These are phyloP conservation scores for Moricandia arvensis DNA, from an alignment of 345 rosid genomes.

Conservation along the genomic window DNA sequence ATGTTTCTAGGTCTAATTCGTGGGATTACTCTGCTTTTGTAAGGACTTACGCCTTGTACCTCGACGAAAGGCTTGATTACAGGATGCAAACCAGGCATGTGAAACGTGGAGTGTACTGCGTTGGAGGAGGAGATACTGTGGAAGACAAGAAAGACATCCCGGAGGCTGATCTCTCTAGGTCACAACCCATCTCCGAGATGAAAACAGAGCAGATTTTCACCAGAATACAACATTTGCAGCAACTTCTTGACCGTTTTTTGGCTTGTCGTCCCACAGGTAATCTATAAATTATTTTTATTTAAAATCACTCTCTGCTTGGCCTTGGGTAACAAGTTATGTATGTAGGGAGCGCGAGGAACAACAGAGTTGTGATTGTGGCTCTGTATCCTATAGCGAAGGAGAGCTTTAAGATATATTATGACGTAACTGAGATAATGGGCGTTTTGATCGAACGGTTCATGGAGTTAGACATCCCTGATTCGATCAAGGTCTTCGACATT, in stretches of 20 bases:
- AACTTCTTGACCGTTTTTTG: constrained; percentile 75
- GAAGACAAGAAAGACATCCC: constrained; percentile 27
- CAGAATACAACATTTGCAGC: constrained; percentile 69
- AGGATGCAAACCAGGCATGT: constrained; percentile 64
- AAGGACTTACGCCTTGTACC: constrained; percentile 70
- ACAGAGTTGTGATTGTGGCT: not conserved
- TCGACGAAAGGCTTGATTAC: constrained; percentile 75
- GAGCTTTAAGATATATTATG: not conserved
- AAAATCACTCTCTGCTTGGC: not conserved
- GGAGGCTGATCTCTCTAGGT: constrained; percentile 24
- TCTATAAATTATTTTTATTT: too few species aligned
- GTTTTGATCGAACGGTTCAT: not conserved
- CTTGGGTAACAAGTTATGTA: not conserved
- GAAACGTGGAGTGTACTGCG: constrained; percentile 46
- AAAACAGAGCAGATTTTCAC: constrained; percentile 53
- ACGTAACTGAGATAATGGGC: not conserved
- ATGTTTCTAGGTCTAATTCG: constrained; percentile 50
- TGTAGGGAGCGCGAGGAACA: not conserved
- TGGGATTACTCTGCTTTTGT: constrained; percentile 93
- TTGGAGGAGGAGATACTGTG: constrained; percentile 52
- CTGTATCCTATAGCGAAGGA: not conserved
- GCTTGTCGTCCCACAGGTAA: constrained; percentile 88
- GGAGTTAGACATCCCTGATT: not conserved
- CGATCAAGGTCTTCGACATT: not conserved
- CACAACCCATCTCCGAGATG: constrained; percentile 61